phyloP scores from a whole-genome alignment of 176 grass and related monocot genomes.

The Oryza coarctata region DNA sequence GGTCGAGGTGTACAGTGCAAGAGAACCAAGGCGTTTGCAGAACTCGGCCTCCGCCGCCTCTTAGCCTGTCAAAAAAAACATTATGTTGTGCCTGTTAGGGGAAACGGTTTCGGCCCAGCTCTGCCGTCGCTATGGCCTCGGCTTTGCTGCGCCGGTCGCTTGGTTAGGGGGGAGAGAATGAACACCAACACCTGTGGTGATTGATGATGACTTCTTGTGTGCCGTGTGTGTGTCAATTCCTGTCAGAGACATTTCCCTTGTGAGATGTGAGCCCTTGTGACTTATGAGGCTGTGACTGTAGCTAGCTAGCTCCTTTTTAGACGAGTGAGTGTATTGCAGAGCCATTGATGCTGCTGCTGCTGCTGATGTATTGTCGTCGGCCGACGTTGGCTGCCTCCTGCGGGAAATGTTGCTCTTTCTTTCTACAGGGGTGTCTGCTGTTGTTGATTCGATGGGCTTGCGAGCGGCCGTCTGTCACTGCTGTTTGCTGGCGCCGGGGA shows the following conservation, averaged over 20 bases:
- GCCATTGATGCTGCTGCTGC: too few species aligned
- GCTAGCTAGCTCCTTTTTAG: neutral
- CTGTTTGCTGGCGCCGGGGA: too few species aligned
- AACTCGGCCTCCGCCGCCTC: neutral
- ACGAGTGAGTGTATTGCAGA: neutral
- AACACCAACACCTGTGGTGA: neutral
- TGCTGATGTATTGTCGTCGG: neutral
- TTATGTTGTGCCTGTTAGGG: neutral
- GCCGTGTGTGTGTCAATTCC: neutral
- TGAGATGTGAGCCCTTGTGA: neutral
- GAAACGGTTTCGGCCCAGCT: conserved; percentile 18
- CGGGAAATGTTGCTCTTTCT: too few species aligned
- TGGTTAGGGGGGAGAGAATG: neutral
- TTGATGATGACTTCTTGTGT: neutral
- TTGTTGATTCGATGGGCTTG: too few species aligned
- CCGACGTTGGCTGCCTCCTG: neutral
- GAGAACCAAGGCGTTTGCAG: conserved; percentile 45
- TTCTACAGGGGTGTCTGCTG: too few species aligned
- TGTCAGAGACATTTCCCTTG: neutral
- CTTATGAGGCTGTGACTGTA: neutral
- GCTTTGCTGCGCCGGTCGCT: neutral
- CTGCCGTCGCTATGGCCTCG: neutral
- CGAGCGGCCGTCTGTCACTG: too few species aligned
- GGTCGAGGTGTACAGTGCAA: conserved; percentile 58
- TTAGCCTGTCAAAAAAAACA: conserved; percentile 6